Conservation (phyloP, 108 stramenopile genomes). For the Cyclotella sp. region DNA sequence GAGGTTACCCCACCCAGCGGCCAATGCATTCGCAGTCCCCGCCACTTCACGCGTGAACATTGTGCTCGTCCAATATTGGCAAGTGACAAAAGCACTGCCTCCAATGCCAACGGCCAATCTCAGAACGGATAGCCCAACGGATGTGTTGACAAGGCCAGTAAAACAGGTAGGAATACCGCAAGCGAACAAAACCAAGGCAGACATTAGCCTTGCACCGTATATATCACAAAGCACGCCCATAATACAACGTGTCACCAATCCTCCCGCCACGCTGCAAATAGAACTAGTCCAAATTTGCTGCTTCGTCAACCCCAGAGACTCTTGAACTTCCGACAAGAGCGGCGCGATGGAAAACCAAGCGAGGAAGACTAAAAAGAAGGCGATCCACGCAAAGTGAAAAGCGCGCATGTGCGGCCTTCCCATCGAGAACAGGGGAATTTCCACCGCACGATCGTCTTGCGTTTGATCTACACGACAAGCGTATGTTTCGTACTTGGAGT, state of each 20-base stretch:
- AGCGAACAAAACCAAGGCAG: constrained; percentile 50
- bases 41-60: constrained; percentile 89
- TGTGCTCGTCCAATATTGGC: constrained; percentile 89
- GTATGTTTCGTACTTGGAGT: constrained; percentile 69
- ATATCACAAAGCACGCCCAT: constrained; percentile 85
- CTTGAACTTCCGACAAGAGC: constrained; percentile 67
- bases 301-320: constrained; percentile 53
- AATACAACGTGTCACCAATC: constrained; percentile 65
- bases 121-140: constrained; percentile 65
- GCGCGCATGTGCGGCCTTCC: constrained; percentile 88
- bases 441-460: constrained; percentile 63
- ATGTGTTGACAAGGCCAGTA: constrained; percentile 78
- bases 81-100: constrained; percentile 72
- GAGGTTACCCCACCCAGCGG: constrained; percentile 94
- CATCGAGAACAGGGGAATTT: constrained; percentile 52
- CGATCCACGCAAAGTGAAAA: constrained; percentile 81
- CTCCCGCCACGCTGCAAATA: constrained; percentile 63
- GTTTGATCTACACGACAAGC: constrained; percentile 58
- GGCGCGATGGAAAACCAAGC: constrained; percentile 76
- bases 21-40: constrained; percentile 90
- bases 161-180: constrained; percentile 85
- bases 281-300: constrained; percentile 70
- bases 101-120: constrained; percentile 87
- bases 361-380: constrained; percentile 73
- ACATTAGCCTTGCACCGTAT: constrained; percentile 65